Conservation (phyloP, 2,329 filamentous ascomycete genomes). For the Penicillium sp. region DNA sequence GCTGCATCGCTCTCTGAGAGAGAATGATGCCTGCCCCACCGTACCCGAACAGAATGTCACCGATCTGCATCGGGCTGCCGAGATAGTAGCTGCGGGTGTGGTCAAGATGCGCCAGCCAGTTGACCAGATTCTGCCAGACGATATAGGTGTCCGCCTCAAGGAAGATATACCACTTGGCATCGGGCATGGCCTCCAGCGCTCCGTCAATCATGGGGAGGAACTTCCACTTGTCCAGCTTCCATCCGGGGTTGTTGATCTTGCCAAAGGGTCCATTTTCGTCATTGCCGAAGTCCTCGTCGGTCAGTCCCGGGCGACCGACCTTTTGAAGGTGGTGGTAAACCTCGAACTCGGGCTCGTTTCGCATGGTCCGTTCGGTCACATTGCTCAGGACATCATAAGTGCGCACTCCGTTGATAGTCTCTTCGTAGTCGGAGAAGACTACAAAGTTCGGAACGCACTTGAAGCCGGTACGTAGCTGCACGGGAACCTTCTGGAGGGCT, state of each 20-base stretch:
- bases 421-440: conserved; percentile 30
- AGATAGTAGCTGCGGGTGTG: conserved; percentile 46
- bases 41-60: conserved; percentile 47
- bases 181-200: conserved; percentile 40
- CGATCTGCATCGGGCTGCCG: conserved; percentile 51
- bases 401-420: conserved; percentile 24
- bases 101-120: conserved; percentile 50
- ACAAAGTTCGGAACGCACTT: conserved; percentile 28
- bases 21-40: conserved; percentile 51
- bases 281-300: conserved; percentile 24
- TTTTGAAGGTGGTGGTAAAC: conserved; percentile 47
- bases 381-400: conserved; percentile 26
- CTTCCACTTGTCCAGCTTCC: conserved; percentile 56
- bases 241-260: conserved; percentile 43
- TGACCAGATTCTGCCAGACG: conserved; percentile 49
- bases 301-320: conserved; percentile 40
- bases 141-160: conserved; percentile 56
- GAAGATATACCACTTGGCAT: conserved; percentile 56
- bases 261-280: conserved; percentile 32
- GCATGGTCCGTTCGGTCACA: conserved; percentile 18
- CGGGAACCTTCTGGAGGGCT: conserved; percentile 25
- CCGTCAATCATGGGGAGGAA: conserved; percentile 52
- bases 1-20: conserved; percentile 45
- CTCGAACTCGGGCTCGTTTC: conserved; percentile 42
- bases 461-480: conserved; percentile 28